Evolutionary conservation across 2,329 filamentous ascomycete genomes (phyloP).

Genomic region (Pseudogymnoascus sp.): DNA sequence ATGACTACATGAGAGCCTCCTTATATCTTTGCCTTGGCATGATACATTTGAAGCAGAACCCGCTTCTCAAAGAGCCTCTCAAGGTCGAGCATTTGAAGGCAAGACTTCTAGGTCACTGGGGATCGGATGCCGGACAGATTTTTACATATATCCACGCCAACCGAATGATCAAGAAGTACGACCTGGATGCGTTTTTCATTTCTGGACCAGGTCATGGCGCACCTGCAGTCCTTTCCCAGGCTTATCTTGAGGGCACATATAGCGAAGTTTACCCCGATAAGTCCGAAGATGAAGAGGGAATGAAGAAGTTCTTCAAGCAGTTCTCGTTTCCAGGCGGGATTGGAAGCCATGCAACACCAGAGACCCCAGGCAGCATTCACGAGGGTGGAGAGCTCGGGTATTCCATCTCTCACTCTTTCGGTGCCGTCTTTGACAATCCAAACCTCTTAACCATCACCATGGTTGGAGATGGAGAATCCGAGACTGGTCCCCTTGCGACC

Average conservation of each 20-base stretch:
- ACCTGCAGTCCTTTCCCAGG: constrained; percentile 66
- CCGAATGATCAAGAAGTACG: constrained; percentile 72
- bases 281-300: constrained; percentile 57
- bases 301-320: constrained; percentile 72
- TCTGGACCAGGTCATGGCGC: constrained; percentile 73
- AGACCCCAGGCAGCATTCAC: constrained; percentile 69
- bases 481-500: constrained; percentile 70
- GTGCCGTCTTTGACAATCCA: constrained; percentile 67
- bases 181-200: constrained; percentile 64
- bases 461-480: constrained; percentile 74
- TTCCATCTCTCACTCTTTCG: constrained; percentile 71
- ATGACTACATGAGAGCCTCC: constrained; percentile 66
- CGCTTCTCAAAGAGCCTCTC: constrained; percentile 62
- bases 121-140: constrained; percentile 70
- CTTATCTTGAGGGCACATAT: constrained; percentile 71
- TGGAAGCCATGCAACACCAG: constrained; percentile 69
- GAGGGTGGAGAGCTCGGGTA: constrained; percentile 80
- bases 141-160: constrained; percentile 81
- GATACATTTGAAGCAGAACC: constrained; percentile 71
- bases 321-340: constrained; percentile 78
- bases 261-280: constrained; percentile 71
- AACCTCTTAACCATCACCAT: constrained; percentile 68
- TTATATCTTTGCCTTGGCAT: constrained; percentile 71
- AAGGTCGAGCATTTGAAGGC: constrained; percentile 64
- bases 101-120: constrained; percentile 69